Percentiles rank a stretch among this genome's conserved stretches.
Conservation (phyloP, 2,329 filamentous ascomycete species). For the Fusarium musae region DNA sequence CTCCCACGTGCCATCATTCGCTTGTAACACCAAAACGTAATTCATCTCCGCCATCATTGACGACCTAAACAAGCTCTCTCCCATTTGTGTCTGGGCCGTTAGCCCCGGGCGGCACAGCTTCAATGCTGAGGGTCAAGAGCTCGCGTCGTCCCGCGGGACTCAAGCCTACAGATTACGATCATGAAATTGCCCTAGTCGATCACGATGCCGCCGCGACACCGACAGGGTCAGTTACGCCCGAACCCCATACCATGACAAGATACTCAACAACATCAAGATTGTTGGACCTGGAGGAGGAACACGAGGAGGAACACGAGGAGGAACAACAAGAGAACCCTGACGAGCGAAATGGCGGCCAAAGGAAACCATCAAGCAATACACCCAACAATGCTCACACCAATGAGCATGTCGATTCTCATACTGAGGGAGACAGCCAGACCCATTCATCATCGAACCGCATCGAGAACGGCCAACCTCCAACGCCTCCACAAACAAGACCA, state of each 20-base stretch:
- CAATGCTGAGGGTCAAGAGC: conserved; percentile 54
- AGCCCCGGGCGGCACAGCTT: conserved; percentile 28
- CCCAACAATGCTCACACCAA: conserved; percentile 3
- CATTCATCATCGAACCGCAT: conserved; percentile 1
- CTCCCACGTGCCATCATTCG: background rate
- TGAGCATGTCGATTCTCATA: conserved; percentile 22
- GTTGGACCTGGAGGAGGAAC: conserved; percentile 33
- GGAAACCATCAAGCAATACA: conserved; percentile 18
- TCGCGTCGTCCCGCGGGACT: conserved; percentile 66
- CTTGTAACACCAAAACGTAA: conserved; percentile 8
- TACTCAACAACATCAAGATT: conserved; percentile 43
- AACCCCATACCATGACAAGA: conserved; percentile 33
- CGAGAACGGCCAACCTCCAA: conserved; percentile 19
- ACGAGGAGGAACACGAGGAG: conserved; percentile 31
- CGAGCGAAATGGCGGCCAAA: conserved; percentile 5
- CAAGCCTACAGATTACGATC: conserved; percentile 72
- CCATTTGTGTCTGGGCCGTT: conserved; percentile 20
- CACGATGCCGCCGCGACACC: conserved; percentile 51
- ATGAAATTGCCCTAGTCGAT: conserved; percentile 77
- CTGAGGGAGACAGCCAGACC: conserved; percentile 18
- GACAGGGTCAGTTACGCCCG: conserved; percentile 28
- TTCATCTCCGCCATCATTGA: background rate
- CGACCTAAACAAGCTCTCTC: conserved; percentile 1
- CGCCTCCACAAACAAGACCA: conserved; percentile 42
- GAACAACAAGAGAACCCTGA: conserved; percentile 1